Evolutionary conservation across 352 stramenopile genomes (phyloP).

Genomic region (Phytophthora boehmeriae): DNA sequence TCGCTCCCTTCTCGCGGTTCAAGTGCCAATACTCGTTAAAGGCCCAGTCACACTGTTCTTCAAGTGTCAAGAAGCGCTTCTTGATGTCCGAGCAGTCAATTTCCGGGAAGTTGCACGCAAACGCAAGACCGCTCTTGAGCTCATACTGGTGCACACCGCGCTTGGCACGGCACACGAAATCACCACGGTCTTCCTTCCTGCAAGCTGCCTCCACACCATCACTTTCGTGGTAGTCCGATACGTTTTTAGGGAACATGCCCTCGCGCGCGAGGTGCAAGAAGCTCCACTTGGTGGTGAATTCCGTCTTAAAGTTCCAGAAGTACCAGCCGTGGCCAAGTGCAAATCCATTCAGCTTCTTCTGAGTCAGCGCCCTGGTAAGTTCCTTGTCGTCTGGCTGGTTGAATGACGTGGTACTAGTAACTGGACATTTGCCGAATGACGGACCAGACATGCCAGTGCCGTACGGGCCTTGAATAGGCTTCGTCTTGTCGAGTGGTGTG

Average conservation of each 20-base stretch:
- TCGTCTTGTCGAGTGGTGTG: constrained; percentile 90
- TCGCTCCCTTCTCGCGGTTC: constrained; percentile 69
- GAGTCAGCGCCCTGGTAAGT: constrained; percentile 81
- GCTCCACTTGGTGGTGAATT: constrained; percentile 91
- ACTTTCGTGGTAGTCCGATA: constrained; percentile 65
- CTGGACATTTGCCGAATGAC: constrained; percentile 90
- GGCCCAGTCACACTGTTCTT: constrained; percentile 76
- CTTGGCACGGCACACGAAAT: constrained; percentile 79
- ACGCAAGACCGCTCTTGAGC: constrained; percentile 66
- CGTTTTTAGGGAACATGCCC: constrained; percentile 80
- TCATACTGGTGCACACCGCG: constrained; percentile 73
- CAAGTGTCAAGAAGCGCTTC: constrained; percentile 52
- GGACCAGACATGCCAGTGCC: constrained; percentile 84
- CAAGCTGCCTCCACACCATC: constrained; percentile 68
- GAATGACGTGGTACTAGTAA: constrained; percentile 84
- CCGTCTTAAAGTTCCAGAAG: constrained; percentile 97
- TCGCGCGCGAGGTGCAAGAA: constrained; percentile 79
- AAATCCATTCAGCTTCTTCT: constrained; percentile 94
- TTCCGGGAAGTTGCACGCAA: constrained; percentile 61
- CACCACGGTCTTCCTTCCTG: constrained; percentile 71
- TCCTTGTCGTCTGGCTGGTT: constrained; percentile 81
- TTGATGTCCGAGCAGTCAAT: constrained; percentile 72
- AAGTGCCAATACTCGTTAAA: constrained; percentile 85
- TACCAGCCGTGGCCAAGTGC: constrained; percentile 93
- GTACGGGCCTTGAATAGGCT: constrained; percentile 89